Conservation (phyloP, 257 asterid genomes). For the Plectranthus barbatus region DNA sequence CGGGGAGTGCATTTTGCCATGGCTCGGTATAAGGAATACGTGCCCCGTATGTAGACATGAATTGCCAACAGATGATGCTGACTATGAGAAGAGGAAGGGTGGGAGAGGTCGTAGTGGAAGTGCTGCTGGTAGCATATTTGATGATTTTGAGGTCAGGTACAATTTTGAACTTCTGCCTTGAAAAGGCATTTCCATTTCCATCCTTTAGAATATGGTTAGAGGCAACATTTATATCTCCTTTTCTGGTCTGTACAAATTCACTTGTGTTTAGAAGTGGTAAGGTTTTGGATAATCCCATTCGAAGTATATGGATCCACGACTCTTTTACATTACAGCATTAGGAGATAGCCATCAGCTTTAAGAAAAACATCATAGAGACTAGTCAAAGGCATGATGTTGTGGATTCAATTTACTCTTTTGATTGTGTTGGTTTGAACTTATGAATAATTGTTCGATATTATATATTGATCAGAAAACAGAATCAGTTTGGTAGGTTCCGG, state of each 20-base stretch:
- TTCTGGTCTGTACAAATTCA: constrained; percentile 5
- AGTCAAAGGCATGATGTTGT: constrained; percentile 16
- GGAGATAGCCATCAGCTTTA: constrained; percentile 7
- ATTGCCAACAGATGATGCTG: constrained; percentile 80
- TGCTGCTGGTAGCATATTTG: background rate
- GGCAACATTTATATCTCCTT: background rate
- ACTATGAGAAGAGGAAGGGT: constrained; percentile 58
- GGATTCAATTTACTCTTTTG: constrained; percentile 1
- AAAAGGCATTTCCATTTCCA: constrained; percentile 17
- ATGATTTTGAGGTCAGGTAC: constrained; percentile 40
- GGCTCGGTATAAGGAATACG: constrained; percentile 70
- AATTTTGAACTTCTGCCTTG: constrained; percentile 47
- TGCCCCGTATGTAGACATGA: constrained; percentile 92
- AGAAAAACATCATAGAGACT: background rate
- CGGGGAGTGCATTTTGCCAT: constrained; percentile 67
- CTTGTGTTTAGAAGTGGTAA: constrained; percentile 16
- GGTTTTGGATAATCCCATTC: constrained; percentile 18
- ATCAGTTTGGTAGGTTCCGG: constrained; percentile 15
- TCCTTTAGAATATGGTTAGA: constrained; percentile 15
- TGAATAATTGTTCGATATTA: background rate
- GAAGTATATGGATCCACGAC: constrained; percentile 7
- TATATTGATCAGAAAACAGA: background rate
- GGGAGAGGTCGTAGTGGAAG: background rate
- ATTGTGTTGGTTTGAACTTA: constrained; percentile 6
- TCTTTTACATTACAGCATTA: background rate